Conservation (phyloP, 495 filamentous ascomycete species). For the Chaetomium cochliodes region DNA sequence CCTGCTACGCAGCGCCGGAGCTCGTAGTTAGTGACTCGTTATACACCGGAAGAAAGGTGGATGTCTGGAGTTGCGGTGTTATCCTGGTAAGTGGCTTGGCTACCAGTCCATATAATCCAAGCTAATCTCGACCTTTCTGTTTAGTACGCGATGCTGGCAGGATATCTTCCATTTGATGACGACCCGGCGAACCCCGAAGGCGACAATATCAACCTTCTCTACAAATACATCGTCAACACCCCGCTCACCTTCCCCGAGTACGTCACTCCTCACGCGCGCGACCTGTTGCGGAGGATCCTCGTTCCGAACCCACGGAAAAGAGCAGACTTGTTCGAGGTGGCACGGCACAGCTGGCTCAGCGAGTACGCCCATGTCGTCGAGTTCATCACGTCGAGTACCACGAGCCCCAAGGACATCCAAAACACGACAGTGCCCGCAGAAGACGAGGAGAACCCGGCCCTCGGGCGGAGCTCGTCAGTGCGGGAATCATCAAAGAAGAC, state of each 20-base stretch:
- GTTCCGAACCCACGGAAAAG: constrained; percentile 95
- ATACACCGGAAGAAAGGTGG: constrained; percentile 96
- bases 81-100: constrained; percentile 74
- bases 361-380: constrained; percentile 94
- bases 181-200: constrained; percentile 98
- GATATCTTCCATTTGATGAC: constrained; percentile 98
- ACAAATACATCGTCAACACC: constrained; percentile 98
- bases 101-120: constrained; percentile 8
- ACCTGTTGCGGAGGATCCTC: constrained; percentile 86
- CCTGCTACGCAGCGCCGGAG: constrained; percentile 96
- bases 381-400: constrained; percentile 93
- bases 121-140: constrained; percentile 8
- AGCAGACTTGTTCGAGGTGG: constrained; percentile 96
- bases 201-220: constrained; percentile 97
- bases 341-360: constrained; percentile 96
- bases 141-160: constrained; percentile 99
- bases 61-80: constrained; percentile 99
- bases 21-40: constrained; percentile 95
- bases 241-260: constrained; percentile 98
- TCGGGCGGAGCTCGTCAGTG: constrained; percentile 86
- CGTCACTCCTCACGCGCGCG: constrained; percentile 93
- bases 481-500: constrained; percentile 76
- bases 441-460: constrained; percentile 62
- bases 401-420: constrained; percentile 79
- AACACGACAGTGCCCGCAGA: constrained; percentile 71